These are phyloP conservation scores for Persicaria tinctoria DNA, from an alignment of 148 eudicot species.

Conservation along the genomic window DNA sequence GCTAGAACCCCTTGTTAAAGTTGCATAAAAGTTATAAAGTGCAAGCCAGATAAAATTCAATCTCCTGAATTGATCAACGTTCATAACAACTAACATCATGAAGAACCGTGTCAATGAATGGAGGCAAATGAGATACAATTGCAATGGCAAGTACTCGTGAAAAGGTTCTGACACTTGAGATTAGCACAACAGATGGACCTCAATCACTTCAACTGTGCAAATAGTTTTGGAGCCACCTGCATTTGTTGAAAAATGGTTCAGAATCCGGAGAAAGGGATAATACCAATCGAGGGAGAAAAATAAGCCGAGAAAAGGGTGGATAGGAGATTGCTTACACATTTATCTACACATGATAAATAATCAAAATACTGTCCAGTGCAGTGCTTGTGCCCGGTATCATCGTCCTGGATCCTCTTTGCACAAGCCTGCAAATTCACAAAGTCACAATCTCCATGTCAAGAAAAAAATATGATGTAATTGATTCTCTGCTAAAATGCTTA, in stretches of 20 bases:
- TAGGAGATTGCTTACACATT: slow-evolving; percentile 18
- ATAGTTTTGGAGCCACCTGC: slow-evolving; percentile 34
- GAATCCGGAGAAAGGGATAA: background rate
- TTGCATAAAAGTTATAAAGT: background rate
- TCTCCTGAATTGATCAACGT: background rate
- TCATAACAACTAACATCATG: background rate
- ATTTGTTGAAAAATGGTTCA: background rate
- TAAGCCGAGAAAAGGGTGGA: background rate
- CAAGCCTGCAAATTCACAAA: slow-evolving; percentile 16
- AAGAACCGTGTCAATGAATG: background rate
- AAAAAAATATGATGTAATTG: background rate
- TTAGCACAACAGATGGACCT: background rate
- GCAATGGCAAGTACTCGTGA: background rate
- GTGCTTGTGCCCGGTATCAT: slow-evolving; percentile 22
- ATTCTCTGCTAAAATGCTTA: background rate
- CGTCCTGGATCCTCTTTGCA: slow-evolving; percentile 21
- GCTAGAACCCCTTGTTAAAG: background rate
- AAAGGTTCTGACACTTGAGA: background rate
- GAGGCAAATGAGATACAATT: background rate
- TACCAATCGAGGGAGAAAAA: background rate
- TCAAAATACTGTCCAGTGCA: slow-evolving; percentile 29
- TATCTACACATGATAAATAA: slow-evolving; percentile 25
- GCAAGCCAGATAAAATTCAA: background rate
- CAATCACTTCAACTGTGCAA: slow-evolving; percentile 27
- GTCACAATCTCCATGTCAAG: background rate